Percentiles rank a stretch among this genome's conserved stretches.
phyloP scores from a whole-genome alignment of 2,329 filamentous ascomycete genomes.

The Ophiostoma sp. region DNA sequence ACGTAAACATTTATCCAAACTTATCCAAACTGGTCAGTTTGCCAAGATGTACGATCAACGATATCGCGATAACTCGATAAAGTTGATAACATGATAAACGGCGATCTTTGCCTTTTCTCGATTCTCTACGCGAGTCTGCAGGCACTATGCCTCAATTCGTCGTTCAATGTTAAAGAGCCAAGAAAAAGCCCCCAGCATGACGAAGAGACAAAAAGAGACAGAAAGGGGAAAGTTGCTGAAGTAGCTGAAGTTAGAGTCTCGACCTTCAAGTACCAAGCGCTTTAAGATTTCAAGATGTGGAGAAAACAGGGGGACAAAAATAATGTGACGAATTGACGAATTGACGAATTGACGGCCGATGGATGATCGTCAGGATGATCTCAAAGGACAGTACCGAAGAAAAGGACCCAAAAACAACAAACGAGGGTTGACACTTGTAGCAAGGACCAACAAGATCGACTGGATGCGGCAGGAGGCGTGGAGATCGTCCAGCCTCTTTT shows the following conservation, averaged over 20 bases:
- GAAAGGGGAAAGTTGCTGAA: neutral
- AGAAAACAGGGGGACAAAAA: neutral
- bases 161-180: neutral
- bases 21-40: neutral
- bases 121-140: neutral
- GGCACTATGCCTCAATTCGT: neutral
- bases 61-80: neutral
- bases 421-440: neutral
- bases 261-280: neutral
- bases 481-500: neutral
- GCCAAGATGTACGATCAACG: neutral
- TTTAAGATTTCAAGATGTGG: neutral
- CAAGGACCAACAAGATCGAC: neutral
- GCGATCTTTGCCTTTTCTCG: neutral
- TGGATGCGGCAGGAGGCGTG: constrained; percentile 5
- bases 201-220: neutral
- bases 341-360: neutral
- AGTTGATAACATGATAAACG: neutral
- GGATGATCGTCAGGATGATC: neutral
- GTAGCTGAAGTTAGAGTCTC: neutral
- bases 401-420: neutral
- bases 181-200: neutral
- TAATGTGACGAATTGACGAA: neutral
- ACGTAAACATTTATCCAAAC: neutral
- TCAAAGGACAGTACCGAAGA: neutral